A percentile compares a stretch with the other conserved stretches of the same genome.
Evolutionary conservation across 1,284 basidiomycete genomes (phyloP).

Genomic region (Grifola frondosa): DNA sequence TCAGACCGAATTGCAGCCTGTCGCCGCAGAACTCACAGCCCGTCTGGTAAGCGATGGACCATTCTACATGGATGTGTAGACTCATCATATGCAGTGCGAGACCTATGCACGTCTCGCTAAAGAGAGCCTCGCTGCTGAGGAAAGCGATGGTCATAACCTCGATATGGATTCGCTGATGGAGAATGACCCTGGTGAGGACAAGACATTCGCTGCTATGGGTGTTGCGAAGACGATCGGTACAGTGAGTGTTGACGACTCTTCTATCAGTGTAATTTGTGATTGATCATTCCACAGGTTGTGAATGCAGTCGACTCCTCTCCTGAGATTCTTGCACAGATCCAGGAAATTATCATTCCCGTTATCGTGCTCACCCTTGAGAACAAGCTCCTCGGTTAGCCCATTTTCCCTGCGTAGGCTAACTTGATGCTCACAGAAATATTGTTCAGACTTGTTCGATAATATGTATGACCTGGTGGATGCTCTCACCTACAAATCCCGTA

Average conservation of each 20-base stretch:
- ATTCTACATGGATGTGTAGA: too few species aligned
- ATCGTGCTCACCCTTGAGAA: slow-evolving; percentile 77
- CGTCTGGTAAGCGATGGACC: slow-evolving; percentile 63
- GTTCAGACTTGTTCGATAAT: slow-evolving; percentile 85
- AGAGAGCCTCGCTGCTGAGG: slow-evolving; percentile 61
- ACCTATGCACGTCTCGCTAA: slow-evolving; percentile 78
- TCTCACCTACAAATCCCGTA: slow-evolving; percentile 80
- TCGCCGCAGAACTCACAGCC: slow-evolving; percentile 79
- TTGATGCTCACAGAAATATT: too few species aligned
- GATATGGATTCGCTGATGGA: slow-evolving; percentile 53
- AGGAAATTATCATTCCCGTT: slow-evolving; percentile 80
- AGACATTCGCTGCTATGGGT: slow-evolving; percentile 84
- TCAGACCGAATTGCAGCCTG: slow-evolving; percentile 82
- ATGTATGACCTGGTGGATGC: slow-evolving; percentile 86
- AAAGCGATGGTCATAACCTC: slow-evolving; percentile 43
- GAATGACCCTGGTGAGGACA: slow-evolving; percentile 69
- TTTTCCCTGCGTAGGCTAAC: too few species aligned
- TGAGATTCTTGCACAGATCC: slow-evolving; percentile 79
- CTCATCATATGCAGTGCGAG: slow-evolving; percentile 73
- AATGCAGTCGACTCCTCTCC: slow-evolving; percentile 72
- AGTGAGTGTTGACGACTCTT: slow-evolving; percentile 39
- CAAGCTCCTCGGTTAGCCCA: slow-evolving; percentile 60
- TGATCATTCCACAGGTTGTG: slow-evolving; percentile 48
- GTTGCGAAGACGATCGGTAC: slow-evolving; percentile 80
- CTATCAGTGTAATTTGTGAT: slow-evolving; percentile 1